Evolutionary conservation across 352 stramenopile genomes (phyloP), one percentile per base, ranked within the genome.

Genomic region (Pythium coloratum): DNA sequence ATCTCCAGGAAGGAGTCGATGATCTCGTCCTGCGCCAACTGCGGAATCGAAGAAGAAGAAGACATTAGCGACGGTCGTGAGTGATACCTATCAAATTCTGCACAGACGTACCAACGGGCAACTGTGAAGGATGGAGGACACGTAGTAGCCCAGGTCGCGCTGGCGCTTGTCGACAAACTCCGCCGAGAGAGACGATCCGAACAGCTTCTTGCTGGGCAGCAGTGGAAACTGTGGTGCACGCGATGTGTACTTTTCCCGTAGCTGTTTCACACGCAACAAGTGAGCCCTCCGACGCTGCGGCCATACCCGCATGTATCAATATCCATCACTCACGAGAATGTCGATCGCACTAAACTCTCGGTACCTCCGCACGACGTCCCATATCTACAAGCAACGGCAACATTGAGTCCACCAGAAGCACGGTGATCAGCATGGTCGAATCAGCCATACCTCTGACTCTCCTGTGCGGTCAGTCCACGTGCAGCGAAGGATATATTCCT

Each of bases 1-100:
- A 95, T 89, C 60, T 95, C 88, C n/a, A 95, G 62, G 69, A 95
- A 95, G 40, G 87, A 89, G 68, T 95, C 88, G 53, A 95, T 81
- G 68, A 94, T 94, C 69, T 95, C 87, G 70, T 95, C 87, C 59
- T 91, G 82, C 36, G 90, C 81, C 20, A 95, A 75, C 86, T 94
- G 64, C 1, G 10, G 16, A 4, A 40, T 40, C n/a, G 12, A 9
- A 55, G 30, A 42, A 51, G 26, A 44, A 59, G 46, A 61, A 61
- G 46, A 28, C 7, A 32, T 32, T 42, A 61, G 55, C 3, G 44
- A 50, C 44, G 14, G 7, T 13, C 34, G 10, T 10, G 34, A 40
- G 7, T 13, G 7, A 40, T 9, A 40, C 10, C 1, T 1, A 40
- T 40, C 7, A 2, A 13, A 40, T 13, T 40, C 6, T 2, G 13